phyloP scores from a whole-genome alignment of 257 asterid species.

The Avicennia marina region DNA sequence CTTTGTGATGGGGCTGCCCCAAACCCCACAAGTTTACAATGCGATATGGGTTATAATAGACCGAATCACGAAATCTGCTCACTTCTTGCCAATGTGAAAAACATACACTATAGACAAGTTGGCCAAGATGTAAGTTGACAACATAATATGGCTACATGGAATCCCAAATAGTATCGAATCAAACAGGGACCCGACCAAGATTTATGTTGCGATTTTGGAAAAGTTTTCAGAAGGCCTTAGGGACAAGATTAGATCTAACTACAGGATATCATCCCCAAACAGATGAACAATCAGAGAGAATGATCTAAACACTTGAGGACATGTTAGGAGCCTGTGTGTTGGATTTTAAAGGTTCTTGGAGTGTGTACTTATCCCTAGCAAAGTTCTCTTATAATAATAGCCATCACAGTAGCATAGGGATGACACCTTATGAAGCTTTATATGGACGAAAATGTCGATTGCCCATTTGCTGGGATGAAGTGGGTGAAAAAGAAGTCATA shows the following conservation, averaged over 20 bases:
- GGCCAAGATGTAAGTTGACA: background rate
- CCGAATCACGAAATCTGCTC: background rate
- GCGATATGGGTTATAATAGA: background rate
- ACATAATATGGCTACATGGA: background rate
- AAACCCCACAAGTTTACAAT: background rate
- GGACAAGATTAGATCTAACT: background rate
- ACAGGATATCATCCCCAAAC: background rate
- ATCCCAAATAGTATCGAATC: background rate
- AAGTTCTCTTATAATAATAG: constrained; percentile 1
- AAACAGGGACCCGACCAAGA: background rate
- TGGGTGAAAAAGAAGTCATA: background rate
- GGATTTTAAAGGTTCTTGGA: background rate
- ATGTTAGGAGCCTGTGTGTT: background rate
- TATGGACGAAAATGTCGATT: constrained; percentile 2
- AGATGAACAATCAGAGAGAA: background rate
- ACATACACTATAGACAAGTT: background rate
- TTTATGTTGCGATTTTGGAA: background rate
- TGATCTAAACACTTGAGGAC: background rate
- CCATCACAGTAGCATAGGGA: background rate
- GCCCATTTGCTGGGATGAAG: background rate
- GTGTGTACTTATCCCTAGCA: background rate
- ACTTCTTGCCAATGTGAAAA: background rate
- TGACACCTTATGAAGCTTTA: constrained; percentile 2
- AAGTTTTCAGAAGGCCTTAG: too few relatives aligned
- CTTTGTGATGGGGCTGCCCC: background rate